phyloP scores from a whole-genome alignment of 768 basidiomycete genomes.

The Trametes maxima region DNA sequence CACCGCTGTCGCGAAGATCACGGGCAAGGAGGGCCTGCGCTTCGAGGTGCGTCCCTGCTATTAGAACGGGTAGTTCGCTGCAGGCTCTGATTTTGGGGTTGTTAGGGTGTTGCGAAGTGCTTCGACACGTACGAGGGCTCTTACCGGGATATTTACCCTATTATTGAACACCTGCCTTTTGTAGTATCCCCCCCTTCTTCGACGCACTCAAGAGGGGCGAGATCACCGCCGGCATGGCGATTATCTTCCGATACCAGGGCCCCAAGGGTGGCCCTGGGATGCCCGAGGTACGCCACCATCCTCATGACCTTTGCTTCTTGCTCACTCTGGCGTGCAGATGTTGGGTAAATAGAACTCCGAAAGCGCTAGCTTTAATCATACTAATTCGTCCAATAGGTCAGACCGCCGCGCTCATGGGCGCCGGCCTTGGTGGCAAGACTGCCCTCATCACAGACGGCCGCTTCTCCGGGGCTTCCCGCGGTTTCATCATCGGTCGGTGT shows the following conservation, averaged over 20 bases:
- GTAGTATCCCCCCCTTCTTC: slow-evolving; percentile 70
- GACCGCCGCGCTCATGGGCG: slow-evolving; percentile 83
- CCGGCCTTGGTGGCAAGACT: slow-evolving; percentile 75
- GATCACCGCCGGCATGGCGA: slow-evolving; percentile 71
- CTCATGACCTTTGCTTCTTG: not conserved
- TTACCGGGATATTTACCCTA: not conserved
- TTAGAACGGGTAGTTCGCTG: not conserved
- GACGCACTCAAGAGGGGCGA: slow-evolving; percentile 72
- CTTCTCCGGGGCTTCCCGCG: slow-evolving; percentile 81
- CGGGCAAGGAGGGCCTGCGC: slow-evolving; percentile 85
- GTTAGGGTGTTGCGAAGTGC: slow-evolving; percentile 72
- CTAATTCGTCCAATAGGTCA: slow-evolving; percentile 50
- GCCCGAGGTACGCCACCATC: slow-evolving; percentile 60
- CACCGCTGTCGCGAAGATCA: slow-evolving; percentile 89
- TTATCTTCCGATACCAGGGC: slow-evolving; percentile 88
- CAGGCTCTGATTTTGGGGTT: not conserved
- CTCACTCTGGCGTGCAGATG: slow-evolving; percentile 39
- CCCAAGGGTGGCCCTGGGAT: slow-evolving; percentile 92
- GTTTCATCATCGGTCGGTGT: slow-evolving; percentile 57
- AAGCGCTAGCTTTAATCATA: not conserved
- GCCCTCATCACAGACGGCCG: slow-evolving; percentile 89
- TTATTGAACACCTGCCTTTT: not conserved
- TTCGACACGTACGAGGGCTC: slow-evolving; percentile 59
- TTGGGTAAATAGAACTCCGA: slow-evolving; percentile 36
- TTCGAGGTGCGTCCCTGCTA: slow-evolving; percentile 61